These are phyloP conservation scores for Ceratobasidium sp. DNA, from an alignment of 1,284 basidiomycete genomes.

Conservation along the genomic window DNA sequence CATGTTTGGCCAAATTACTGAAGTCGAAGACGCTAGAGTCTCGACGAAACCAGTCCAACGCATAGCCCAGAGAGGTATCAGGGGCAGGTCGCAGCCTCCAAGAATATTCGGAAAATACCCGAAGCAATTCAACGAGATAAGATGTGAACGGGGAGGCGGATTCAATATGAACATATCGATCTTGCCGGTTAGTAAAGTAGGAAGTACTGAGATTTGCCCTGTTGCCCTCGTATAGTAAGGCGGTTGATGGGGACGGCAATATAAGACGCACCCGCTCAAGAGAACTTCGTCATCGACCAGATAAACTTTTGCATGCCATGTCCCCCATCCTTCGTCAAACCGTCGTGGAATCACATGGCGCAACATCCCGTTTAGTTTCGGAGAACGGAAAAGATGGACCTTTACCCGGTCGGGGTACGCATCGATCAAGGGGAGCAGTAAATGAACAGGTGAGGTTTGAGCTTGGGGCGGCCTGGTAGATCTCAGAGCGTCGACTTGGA, in stretches of 20 bases:
- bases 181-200: constrained; percentile 95
- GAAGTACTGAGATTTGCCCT: constrained; percentile 95
- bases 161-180: constrained; percentile 85
- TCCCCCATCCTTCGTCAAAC: constrained; percentile 98
- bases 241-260: constrained; percentile 27
- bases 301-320: constrained; percentile 98
- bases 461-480: constrained; percentile 72
- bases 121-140: constrained; percentile 84
- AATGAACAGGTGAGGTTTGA: constrained; percentile 66
- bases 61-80: constrained; percentile 39
- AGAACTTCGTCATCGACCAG: constrained; percentile 91
- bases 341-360: constrained; percentile 84
- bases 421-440: constrained; percentile 74
- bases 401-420: constrained; percentile 78
- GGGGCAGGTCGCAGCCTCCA: constrained; percentile 63
- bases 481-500: constrained; percentile 89
- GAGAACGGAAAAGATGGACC: constrained; percentile 83
- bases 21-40: constrained; percentile 18
- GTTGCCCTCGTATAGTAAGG: constrained; percentile 37
- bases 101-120: constrained; percentile 74
- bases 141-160: constrained; percentile 69
- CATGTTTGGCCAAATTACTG: background rate
- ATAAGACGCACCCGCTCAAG: constrained; percentile 80
- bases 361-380: constrained; percentile 77
- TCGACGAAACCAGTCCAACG: constrained; percentile 15